Evolutionary conservation across 2,329 filamentous ascomycete species (phyloP), one percentile per base, ranked within the genome.

Genomic region (Escovopsis sp.): DNA sequence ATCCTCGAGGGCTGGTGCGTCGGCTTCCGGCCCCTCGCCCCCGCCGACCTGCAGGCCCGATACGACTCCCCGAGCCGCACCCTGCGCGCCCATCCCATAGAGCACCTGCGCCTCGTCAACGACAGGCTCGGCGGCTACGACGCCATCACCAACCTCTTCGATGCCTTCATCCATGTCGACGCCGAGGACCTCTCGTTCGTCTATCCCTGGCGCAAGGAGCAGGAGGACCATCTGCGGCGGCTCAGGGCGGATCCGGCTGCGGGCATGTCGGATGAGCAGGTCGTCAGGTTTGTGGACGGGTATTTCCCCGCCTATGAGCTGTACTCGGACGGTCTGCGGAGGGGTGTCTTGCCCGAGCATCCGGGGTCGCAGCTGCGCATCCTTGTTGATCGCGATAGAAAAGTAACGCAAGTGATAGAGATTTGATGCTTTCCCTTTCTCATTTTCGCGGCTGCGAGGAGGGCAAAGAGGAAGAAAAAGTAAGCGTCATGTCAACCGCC

Each of bases 1-100:
- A 75, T 94, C 41, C 79, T 94, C 48, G 87, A 95, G 60, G 87
- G 88, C 15, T 94, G 87, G 88, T 91, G 82, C 59, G 77, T 94
- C 11, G 88, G 86, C 3, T 94, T 94, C 63, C 76, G 79, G 6
- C 61, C 81, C 0, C 60, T 88, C 11, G 52, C 64, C 28, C 59
- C 69, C 0, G 56, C 63, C n/a, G 67, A 71, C 5, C 58, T 75
- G 4, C 67, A 69, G 26, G 58, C 77, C 4, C 69, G 69, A 51
- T 65, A 67, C 55, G 72, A 69, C 59, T 61, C 65, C 41, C 62
- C 62, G 50, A 70, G 57, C 59, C 74, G 58, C 57, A 75, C 58
- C 32, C 67, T 70, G 37, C 63, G 59, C 51, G 60, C 48, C 45
- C 69, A 77, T 55, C 54, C 55, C 12, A 62, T 73, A 4, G 64